phyloP scores from a whole-genome alignment of 495 filamentous ascomycete species.

The Hypoxylon subgilvum region DNA sequence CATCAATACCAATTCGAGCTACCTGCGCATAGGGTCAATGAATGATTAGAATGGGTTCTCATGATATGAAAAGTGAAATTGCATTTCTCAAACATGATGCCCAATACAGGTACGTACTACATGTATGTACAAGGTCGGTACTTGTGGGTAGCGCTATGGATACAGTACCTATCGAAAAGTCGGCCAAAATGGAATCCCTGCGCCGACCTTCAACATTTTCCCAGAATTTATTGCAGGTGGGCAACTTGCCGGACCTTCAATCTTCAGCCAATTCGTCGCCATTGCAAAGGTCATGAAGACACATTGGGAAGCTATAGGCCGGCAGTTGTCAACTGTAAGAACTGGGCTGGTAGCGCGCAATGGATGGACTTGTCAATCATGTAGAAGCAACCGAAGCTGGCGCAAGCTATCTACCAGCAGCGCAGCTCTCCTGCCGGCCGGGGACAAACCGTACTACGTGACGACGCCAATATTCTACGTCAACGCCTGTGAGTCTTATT shows the following conservation, averaged over 20 bases:
- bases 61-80: too few species aligned
- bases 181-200: too few species aligned
- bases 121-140: too few species aligned
- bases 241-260: background rate
- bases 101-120: too few species aligned
- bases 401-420: constrained; percentile 32
- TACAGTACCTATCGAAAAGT: too few species aligned
- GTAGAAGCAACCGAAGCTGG: constrained; percentile 16
- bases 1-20: too few species aligned
- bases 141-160: too few species aligned
- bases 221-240: too few species aligned
- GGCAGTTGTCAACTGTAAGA: constrained; percentile 20
- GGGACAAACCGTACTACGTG: constrained; percentile 88
- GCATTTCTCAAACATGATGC: too few species aligned
- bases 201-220: too few species aligned
- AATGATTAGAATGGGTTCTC: too few species aligned
- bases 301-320: constrained; percentile 14
- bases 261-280: background rate
- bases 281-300: constrained; percentile 30
- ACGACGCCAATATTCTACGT: constrained; percentile 99
- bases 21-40: too few species aligned
- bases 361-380: constrained; percentile 40
- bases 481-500: constrained; percentile 76
- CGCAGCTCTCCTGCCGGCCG: background rate
- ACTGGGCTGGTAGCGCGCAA: constrained; percentile 10